A percentile compares a stretch with the other conserved stretches of the same genome.
phyloP scores from a whole-genome alignment of 306 rosid species.

The Luffa acutangula region DNA sequence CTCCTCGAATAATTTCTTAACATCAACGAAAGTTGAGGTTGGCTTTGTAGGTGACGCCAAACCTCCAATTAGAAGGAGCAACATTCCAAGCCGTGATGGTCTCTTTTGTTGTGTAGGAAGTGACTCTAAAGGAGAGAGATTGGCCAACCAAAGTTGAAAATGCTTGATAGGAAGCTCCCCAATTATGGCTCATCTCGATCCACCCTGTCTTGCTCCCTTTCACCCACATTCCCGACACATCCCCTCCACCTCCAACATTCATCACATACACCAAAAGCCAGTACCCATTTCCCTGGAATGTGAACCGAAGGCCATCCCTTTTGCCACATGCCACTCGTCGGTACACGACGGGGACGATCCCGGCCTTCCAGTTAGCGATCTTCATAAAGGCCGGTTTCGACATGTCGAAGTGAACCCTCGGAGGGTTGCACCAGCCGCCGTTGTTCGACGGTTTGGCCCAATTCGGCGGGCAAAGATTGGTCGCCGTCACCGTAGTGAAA shows the following conservation, averaged over 20 bases:
- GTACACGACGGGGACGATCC: conserved; percentile 60
- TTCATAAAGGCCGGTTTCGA: conserved; percentile 90
- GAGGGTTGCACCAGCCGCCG: conserved; percentile 98
- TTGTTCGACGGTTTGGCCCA: conserved; percentile 54
- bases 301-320: conserved; percentile 48
- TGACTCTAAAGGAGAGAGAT: conserved; percentile 65
- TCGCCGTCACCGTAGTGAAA: conserved; percentile 65
- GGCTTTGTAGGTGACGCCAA: conserved; percentile 49
- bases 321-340: conserved; percentile 70
- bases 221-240: conserved; percentile 55
- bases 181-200: conserved; percentile 87
- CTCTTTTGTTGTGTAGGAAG: conserved; percentile 56
- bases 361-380: conserved; percentile 66
- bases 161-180: conserved; percentile 96
- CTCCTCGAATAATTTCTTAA: background rate
- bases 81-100: conserved; percentile 62
- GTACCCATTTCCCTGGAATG: conserved; percentile 78
- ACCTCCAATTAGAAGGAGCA: conserved; percentile 62
- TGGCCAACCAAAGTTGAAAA: conserved; percentile 61
- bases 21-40: conserved; percentile 41
- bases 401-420: conserved; percentile 80
- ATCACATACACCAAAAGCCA: conserved; percentile 86
- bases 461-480: conserved; percentile 84
- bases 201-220: conserved; percentile 77
- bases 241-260: conserved; percentile 92